Percentiles rank a stretch among this genome's conserved stretches.
Evolutionary conservation across 345 rosid species (phyloP).

Genomic region (Orychophragmus violaceus): DNA sequence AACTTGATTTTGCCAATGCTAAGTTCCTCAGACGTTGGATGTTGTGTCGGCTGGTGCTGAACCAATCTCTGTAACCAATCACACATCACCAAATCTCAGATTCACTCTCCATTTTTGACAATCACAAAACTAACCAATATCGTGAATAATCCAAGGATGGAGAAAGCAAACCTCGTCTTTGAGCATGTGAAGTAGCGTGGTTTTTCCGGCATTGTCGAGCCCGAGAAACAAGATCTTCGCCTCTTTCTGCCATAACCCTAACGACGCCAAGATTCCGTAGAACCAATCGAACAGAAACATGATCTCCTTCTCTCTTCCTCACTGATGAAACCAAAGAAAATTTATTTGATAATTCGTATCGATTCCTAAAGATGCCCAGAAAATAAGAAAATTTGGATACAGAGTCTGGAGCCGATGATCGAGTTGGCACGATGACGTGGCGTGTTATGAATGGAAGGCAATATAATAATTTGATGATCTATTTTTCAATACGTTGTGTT

Average conservation of each 20-base stretch:
- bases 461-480: neutral
- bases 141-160: no score
- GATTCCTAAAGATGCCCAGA: neutral
- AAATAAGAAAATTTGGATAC: neutral
- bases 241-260: constrained; percentile 74
- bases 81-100: neutral
- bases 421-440: constrained; percentile 27
- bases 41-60: constrained; percentile 78
- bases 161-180: constrained; percentile 60
- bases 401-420: constrained; percentile 12
- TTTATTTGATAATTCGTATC: neutral
- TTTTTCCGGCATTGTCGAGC: constrained; percentile 81
- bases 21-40: constrained; percentile 78
- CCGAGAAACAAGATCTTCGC: constrained; percentile 85
- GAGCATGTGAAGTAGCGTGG: constrained; percentile 80
- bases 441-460: constrained; percentile 8
- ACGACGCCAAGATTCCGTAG: constrained; percentile 66
- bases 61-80: constrained; percentile 55
- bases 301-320: neutral
- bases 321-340: neutral
- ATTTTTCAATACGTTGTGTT: no score
- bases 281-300: constrained; percentile 83
- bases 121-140: neutral
- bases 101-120: no score
- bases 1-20: constrained; percentile 81